Evolutionary conservation across 2,329 filamentous ascomycete species (phyloP).

Genomic region (Pyricularia sp.): DNA sequence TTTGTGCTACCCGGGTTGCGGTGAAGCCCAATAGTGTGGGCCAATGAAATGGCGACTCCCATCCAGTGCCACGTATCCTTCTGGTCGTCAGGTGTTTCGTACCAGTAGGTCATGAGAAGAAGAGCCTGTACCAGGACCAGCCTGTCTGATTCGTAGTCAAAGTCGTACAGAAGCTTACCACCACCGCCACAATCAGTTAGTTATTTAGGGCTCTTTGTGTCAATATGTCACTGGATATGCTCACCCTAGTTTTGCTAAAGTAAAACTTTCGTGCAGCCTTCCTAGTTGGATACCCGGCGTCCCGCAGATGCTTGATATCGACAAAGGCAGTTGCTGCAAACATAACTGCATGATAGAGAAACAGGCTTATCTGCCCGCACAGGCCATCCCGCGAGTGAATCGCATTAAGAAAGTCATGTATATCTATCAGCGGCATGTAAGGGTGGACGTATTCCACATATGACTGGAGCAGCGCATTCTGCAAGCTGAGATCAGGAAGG

Average conservation of each 20-base stretch:
- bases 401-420: constrained; percentile 44
- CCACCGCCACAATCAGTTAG: constrained; percentile 8
- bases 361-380: constrained; percentile 62
- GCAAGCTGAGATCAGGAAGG: constrained; percentile 55
- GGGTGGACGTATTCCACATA: constrained; percentile 88
- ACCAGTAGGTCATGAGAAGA: constrained; percentile 92
- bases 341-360: constrained; percentile 90
- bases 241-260: constrained; percentile 75
- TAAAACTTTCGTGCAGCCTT: constrained; percentile 79
- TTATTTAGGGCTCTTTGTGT: neutral
- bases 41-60: constrained; percentile 85
- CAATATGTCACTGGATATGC: constrained; percentile 16
- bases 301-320: constrained; percentile 61
- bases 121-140: constrained; percentile 80
- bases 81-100: constrained; percentile 90
- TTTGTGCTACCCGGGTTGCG: constrained; percentile 67
- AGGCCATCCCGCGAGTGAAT: constrained; percentile 56
- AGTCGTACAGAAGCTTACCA: constrained; percentile 69
- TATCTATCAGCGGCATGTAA: constrained; percentile 79
- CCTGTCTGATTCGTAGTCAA: constrained; percentile 86
- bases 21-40: constrained; percentile 86
- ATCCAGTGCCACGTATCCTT: constrained; percentile 99
- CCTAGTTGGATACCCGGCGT: constrained; percentile 63
- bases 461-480: constrained; percentile 67
- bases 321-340: constrained; percentile 85